Evolutionary conservation across 2,329 filamentous ascomycete species (phyloP).

Genomic region (Stagonosporopsis rhizophila): DNA sequence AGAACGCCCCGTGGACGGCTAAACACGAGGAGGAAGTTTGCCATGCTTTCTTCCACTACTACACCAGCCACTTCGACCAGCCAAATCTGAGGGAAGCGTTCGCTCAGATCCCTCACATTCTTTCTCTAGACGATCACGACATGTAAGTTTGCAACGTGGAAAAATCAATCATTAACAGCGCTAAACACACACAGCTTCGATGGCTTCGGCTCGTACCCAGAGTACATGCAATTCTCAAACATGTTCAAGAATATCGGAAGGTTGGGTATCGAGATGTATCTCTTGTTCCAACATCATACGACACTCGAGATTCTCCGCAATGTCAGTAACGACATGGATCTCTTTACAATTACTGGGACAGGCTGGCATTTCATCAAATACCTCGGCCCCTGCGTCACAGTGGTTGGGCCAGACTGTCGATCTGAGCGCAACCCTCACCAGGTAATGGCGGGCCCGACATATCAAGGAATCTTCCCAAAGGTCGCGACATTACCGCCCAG

Average conservation of each 20-base stretch:
- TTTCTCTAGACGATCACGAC: slow-evolving; percentile 95
- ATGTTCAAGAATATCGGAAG: slow-evolving; percentile 99
- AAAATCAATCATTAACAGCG: not conserved
- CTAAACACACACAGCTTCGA: slow-evolving; percentile 72
- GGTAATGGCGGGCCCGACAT: slow-evolving; percentile 94
- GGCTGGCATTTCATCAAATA: slow-evolving; percentile 99
- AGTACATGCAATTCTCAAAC: slow-evolving; percentile 97
- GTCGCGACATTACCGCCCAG: slow-evolving; percentile 87
- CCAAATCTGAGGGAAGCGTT: slow-evolving; percentile 93
- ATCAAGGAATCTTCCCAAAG: slow-evolving; percentile 96
- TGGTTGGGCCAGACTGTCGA: slow-evolving; percentile 88
- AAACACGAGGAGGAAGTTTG: slow-evolving; percentile 94
- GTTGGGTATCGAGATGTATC: slow-evolving; percentile 95
- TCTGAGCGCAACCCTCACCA: slow-evolving; percentile 90
- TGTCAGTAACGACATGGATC: slow-evolving; percentile 83
- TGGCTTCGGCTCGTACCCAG: slow-evolving; percentile 94
- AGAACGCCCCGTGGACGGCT: slow-evolving; percentile 89
- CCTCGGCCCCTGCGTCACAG: slow-evolving; percentile 86
- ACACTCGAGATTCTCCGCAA: slow-evolving; percentile 92
- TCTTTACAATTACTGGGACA: slow-evolving; percentile 96
- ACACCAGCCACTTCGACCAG: slow-evolving; percentile 97
- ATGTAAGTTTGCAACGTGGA: slow-evolving; percentile 72
- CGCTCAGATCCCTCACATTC: slow-evolving; percentile 92
- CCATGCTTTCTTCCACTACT: slow-evolving; percentile 98
- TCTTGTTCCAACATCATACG: slow-evolving; percentile 97